Evolutionary conservation across 108 stramenopile genomes (phyloP).

Genomic region (Nannochloropsis granulata): DNA sequence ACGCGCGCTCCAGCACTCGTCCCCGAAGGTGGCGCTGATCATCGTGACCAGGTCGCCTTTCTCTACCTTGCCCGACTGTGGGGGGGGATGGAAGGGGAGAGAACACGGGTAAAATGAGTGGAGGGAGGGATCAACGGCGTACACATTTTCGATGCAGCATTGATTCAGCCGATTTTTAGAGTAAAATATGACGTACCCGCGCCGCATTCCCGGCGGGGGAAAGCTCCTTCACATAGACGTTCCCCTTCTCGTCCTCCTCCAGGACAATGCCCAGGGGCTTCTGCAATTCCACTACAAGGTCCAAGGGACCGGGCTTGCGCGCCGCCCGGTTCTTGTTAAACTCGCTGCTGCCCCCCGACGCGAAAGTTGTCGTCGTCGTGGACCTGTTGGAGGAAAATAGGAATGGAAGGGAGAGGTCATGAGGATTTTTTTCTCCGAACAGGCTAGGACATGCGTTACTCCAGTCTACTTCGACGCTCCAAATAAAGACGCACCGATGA

Average conservation of each 20-base stretch:
- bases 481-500: not conserved
- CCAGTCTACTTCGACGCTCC: too few relatives aligned
- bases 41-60: constrained; percentile 79
- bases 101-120: not conserved
- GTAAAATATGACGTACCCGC: not conserved
- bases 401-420: too few relatives aligned
- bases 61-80: constrained; percentile 36
- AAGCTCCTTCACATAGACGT: constrained; percentile 12
- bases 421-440: too few relatives aligned
- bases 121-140: not conserved
- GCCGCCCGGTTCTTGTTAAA: constrained; percentile 15
- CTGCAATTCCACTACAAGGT: constrained; percentile 71
- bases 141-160: not conserved
- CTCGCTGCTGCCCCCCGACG: not conserved
- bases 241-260: constrained; percentile 60
- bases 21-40: constrained; percentile 86
- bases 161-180: not conserved
- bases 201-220: not conserved
- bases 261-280: constrained; percentile 77
- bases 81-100: not conserved
- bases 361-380: not conserved
- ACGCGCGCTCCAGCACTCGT: constrained; percentile 79
- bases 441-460: too few relatives aligned
- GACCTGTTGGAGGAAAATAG: too few relatives aligned
- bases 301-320: constrained; percentile 34